phyloP scores from a whole-genome alignment of 371 early-diverging fungal genomes.

The Choanephora cucurbitarum region DNA sequence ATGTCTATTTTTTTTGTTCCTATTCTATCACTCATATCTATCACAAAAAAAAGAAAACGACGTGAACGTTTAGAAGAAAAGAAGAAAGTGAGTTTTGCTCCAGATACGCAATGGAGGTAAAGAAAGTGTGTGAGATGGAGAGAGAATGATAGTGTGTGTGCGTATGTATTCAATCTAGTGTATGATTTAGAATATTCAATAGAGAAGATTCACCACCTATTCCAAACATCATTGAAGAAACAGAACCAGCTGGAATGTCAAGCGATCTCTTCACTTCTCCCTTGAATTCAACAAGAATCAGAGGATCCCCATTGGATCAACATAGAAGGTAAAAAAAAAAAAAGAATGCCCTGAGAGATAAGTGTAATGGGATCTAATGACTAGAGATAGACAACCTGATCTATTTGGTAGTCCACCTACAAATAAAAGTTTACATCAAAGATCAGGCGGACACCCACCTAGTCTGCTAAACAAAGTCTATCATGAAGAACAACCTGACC shows the following conservation, averaged over 20 bases:
- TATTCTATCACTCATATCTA: too few species aligned
- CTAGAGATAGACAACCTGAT: slow-evolving; percentile 17
- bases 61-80: slow-evolving; percentile 4
- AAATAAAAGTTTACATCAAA: slow-evolving; percentile 1
- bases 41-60: too few species aligned
- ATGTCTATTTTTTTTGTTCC: not conserved
- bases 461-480: slow-evolving; percentile 6
- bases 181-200: slow-evolving; percentile 6
- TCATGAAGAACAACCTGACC: slow-evolving; percentile 2
- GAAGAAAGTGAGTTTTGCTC: slow-evolving; percentile 18
- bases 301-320: slow-evolving; percentile 3
- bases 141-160: not conserved
- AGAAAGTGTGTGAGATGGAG: too few species aligned
- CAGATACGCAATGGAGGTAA: slow-evolving; percentile 10
- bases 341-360: too few species aligned
- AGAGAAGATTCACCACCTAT: slow-evolving; percentile 9
- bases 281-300: not conserved
- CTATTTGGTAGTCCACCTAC: slow-evolving; percentile 14
- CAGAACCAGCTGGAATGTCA: not conserved
- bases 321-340: slow-evolving; percentile 6
- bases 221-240: slow-evolving; percentile 4
- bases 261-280: slow-evolving; percentile 8
- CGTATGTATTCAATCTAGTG: not conserved
- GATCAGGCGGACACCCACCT: slow-evolving; percentile 10
- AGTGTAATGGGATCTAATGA: too few species aligned